These are phyloP conservation scores for Lipomyces yamadae DNA, from an alignment of 805 yeast species.

Conservation along the genomic window DNA sequence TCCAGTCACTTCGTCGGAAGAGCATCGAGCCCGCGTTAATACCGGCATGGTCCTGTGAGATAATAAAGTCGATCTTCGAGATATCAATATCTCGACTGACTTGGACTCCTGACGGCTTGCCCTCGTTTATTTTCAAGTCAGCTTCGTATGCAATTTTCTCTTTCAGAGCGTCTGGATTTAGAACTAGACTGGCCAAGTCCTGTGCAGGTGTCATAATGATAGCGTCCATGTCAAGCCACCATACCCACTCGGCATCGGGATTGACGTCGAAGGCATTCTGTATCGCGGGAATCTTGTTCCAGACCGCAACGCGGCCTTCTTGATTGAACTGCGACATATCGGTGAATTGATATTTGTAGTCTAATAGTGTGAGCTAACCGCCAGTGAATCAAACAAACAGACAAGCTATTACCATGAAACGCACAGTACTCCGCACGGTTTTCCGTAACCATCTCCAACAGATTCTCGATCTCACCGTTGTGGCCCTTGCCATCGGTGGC, in stretches of 20 bases:
- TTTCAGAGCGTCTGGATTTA: conserved; percentile 40
- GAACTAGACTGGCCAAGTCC: conserved; percentile 42
- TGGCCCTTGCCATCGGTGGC: conserved; percentile 40
- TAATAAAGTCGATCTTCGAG: conserved; percentile 58
- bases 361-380: neutral
- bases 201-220: conserved; percentile 44
- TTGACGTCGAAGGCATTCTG: conserved; percentile 41
- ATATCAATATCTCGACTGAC: conserved; percentile 18
- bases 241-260: conserved; percentile 48
- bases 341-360: conserved; percentile 40
- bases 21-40: conserved; percentile 81
- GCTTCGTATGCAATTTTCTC: conserved; percentile 38
- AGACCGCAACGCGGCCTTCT: conserved; percentile 26
- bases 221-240: conserved; percentile 48
- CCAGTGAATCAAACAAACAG: neutral
- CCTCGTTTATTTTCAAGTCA: conserved; percentile 10
- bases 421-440: conserved; percentile 45
- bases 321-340: conserved; percentile 38
- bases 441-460: conserved; percentile 31
- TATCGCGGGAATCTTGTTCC: conserved; percentile 47
- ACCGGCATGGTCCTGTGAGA: conserved; percentile 88
- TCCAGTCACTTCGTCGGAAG: conserved; percentile 71
- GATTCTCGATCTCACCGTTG: conserved; percentile 25
- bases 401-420: conserved; percentile 41
- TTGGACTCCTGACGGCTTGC: conserved; percentile 14